A percentile compares a stretch with the other conserved stretches of the same genome.
These are phyloP conservation scores for Arxiozyma heterogenica DNA, from an alignment of 1,139 yeast species.

Conservation along the genomic window DNA sequence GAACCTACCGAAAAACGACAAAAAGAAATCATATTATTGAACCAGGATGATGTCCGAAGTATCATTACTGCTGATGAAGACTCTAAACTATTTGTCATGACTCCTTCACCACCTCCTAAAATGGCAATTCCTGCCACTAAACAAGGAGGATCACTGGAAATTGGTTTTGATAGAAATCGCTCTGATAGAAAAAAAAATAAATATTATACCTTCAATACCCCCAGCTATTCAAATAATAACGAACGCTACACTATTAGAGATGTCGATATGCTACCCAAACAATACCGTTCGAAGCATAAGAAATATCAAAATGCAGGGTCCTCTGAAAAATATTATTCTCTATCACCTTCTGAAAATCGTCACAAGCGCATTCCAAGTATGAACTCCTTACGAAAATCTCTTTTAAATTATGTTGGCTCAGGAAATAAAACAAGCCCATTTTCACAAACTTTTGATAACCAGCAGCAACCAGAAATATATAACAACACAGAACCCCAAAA, in stretches of 20 bases:
- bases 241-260: slow-evolving; percentile 22
- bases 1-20: not conserved
- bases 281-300: slow-evolving; percentile 3
- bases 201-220: not conserved
- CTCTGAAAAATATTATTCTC: not conserved
- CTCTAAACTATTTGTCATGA: slow-evolving; percentile 27
- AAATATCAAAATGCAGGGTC: slow-evolving; percentile 2
- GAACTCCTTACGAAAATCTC: slow-evolving; percentile 18
- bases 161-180: slow-evolving; percentile 36
- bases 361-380: slow-evolving; percentile 6
- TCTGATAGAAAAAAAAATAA: not conserved
- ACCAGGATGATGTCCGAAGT: slow-evolving; percentile 30
- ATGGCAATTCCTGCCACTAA: slow-evolving; percentile 81
- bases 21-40: slow-evolving; percentile 15
- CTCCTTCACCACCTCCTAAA: slow-evolving; percentile 60
- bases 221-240: slow-evolving; percentile 4
- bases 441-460: not conserved
- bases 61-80: slow-evolving; percentile 30
- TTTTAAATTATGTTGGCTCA: slow-evolving; percentile 15
- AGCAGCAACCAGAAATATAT: not conserved
- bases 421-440: not conserved
- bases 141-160: slow-evolving; percentile 70
- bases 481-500: not conserved
- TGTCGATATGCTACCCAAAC: slow-evolving; percentile 19
- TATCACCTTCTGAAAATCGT: not conserved